Conservation (phyloP, 2,329 filamentous ascomycete genomes). For the Grosmannia penicillata region DNA sequence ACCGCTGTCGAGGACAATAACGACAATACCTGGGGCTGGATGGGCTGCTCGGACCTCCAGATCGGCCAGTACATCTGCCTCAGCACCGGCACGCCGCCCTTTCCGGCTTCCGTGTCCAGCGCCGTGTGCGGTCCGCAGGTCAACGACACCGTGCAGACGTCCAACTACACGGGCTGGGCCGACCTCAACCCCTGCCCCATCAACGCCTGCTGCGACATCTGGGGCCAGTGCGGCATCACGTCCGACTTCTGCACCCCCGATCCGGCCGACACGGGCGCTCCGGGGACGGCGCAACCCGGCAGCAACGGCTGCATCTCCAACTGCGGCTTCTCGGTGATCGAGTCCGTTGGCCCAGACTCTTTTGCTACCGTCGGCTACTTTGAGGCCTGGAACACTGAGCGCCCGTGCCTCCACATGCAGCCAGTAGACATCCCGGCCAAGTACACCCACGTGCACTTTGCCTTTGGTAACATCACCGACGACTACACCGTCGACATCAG, state of each 20-base stretch:
- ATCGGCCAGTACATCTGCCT: slow-evolving; percentile 17
- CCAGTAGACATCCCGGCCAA: slow-evolving; percentile 10
- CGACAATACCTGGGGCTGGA: slow-evolving; percentile 21
- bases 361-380: slow-evolving; percentile 18
- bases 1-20: slow-evolving; percentile 12
- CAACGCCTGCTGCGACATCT: slow-evolving; percentile 19
- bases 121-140: slow-evolving; percentile 21
- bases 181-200: slow-evolving; percentile 16
- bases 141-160: slow-evolving; percentile 14
- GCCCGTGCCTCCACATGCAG: slow-evolving; percentile 15
- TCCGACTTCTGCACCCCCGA: slow-evolving; percentile 24
- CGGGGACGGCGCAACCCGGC: neutral
- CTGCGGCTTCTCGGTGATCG: slow-evolving; percentile 21
- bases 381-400: slow-evolving; percentile 18
- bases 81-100: slow-evolving; percentile 17
- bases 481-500: slow-evolving; percentile 11
- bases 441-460: slow-evolving; percentile 19
- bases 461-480: slow-evolving; percentile 15
- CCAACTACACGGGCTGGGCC: slow-evolving; percentile 5
- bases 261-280: neutral
- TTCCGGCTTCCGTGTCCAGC: slow-evolving; percentile 16
- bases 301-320: slow-evolving; percentile 18
- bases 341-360: neutral
- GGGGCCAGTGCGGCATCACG: slow-evolving; percentile 30
- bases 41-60: slow-evolving; percentile 16